Evolutionary conservation across 2,329 filamentous ascomycete species (phyloP).

Genomic region (Ciborinia camelliae): DNA sequence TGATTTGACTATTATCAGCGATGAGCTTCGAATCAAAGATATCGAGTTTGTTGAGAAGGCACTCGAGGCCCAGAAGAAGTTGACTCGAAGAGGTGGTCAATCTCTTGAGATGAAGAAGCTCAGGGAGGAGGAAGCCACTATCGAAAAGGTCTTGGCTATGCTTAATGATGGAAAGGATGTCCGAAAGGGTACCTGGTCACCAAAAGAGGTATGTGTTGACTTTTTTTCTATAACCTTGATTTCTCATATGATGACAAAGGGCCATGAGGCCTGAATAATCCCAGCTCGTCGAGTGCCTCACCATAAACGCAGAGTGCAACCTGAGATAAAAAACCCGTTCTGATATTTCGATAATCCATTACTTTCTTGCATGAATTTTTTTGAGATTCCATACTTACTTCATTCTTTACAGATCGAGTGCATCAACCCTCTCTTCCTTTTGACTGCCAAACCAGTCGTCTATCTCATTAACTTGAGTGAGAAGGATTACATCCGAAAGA

Average conservation of each 20-base stretch:
- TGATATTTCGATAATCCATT: constrained; percentile 29
- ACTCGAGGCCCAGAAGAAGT: constrained; percentile 86
- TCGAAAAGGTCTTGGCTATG: constrained; percentile 82
- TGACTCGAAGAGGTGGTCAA: constrained; percentile 90
- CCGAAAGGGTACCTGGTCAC: constrained; percentile 81
- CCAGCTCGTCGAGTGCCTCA: constrained; percentile 99
- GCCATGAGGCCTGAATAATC: constrained; percentile 91
- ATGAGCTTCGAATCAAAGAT: constrained; percentile 95
- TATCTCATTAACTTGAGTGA: constrained; percentile 97
- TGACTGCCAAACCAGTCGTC: constrained; percentile 95
- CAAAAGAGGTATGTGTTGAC: constrained; percentile 80
- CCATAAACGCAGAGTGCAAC: constrained; percentile 70
- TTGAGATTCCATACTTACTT: constrained; percentile 24
- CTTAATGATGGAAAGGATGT: constrained; percentile 90
- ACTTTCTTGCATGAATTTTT: background rate
- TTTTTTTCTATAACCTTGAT: constrained; percentile 30
- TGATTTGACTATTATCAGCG: constrained; percentile 93
- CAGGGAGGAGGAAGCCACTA: constrained; percentile 87
- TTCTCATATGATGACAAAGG: constrained; percentile 92
- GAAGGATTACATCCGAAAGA: constrained; percentile 95
- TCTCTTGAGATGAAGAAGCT: constrained; percentile 97
- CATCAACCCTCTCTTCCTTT: constrained; percentile 93
- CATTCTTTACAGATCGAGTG: constrained; percentile 71
- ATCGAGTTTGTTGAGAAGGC: constrained; percentile 98
- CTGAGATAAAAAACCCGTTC: constrained; percentile 69